Percentiles rank a stretch among this genome's conserved stretches.
Conservation (phyloP, 2,329 filamentous ascomycete genomes). For the Juglanconis juglandina region DNA sequence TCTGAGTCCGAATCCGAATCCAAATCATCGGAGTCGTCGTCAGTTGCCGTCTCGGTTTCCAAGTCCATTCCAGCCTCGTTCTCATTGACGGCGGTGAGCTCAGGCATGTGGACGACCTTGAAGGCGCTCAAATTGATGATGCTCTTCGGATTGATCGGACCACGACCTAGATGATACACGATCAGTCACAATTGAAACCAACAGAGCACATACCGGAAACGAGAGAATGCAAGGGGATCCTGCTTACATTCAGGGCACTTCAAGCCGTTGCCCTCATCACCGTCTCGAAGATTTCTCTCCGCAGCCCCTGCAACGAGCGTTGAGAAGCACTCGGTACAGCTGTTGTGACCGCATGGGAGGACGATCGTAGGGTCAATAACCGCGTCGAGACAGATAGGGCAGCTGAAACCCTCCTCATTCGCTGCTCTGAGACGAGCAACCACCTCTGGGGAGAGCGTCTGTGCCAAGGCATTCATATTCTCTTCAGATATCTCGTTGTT, state of each 20-base stretch:
- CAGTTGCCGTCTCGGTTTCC: constrained; percentile 33
- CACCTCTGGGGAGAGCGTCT: constrained; percentile 55
- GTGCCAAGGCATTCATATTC: constrained; percentile 42
- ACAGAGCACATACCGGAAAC: not conserved
- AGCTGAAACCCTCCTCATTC: constrained; percentile 62
- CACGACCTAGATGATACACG: constrained; percentile 40
- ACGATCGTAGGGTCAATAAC: constrained; percentile 73
- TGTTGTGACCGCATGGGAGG: constrained; percentile 78
- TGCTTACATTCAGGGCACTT: constrained; percentile 69
- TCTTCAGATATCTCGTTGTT: constrained; percentile 47
- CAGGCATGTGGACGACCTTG: constrained; percentile 66
- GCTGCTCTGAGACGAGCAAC: constrained; percentile 59
- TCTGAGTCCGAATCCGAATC: constrained; percentile 26
- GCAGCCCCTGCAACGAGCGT: constrained; percentile 61
- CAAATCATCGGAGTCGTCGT: constrained; percentile 31
- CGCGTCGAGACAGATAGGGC: constrained; percentile 77
- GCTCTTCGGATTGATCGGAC: constrained; percentile 60
- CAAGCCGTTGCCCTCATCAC: constrained; percentile 51
- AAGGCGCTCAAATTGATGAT: constrained; percentile 74
- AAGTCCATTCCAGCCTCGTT: constrained; percentile 21
- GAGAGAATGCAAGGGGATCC: not conserved
- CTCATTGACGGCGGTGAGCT: constrained; percentile 32
- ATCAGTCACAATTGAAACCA: not conserved
- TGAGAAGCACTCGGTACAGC: constrained; percentile 73
- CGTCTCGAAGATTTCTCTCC: constrained; percentile 53